Conservation (phyloP, 176 grass and related monocot genomes). For the Oryza rufipogon region DNA sequence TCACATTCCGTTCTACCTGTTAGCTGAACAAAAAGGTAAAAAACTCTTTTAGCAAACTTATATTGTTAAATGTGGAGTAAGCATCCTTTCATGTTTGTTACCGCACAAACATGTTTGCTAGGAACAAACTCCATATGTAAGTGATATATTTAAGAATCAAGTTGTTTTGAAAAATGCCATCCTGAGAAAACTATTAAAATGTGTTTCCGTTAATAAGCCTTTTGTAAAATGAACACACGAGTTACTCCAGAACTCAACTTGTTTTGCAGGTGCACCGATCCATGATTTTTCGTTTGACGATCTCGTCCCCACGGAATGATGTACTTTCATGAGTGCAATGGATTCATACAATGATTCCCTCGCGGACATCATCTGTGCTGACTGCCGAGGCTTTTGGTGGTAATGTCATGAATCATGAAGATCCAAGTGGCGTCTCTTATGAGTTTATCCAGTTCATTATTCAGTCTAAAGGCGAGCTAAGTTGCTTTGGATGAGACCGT, state of each 20-base stretch:
- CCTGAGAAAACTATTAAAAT: background rate
- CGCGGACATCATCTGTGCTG: background rate
- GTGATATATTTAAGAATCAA: background rate
- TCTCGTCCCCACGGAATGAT: slow-evolving; percentile 64
- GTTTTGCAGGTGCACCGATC: slow-evolving; percentile 59
- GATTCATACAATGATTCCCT: slow-evolving; percentile 12
- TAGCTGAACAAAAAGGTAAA: slow-evolving; percentile 75
- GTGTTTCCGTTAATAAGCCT: background rate
- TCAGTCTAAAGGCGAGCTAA: background rate
- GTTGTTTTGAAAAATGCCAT: background rate
- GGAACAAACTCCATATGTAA: background rate
- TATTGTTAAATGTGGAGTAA: background rate
- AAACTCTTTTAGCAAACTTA: slow-evolving; percentile 23
- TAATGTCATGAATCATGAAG: slow-evolving; percentile 22
- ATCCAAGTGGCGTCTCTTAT: background rate
- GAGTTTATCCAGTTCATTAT: background rate
- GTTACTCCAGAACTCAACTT: slow-evolving; percentile 27
- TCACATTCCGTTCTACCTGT: slow-evolving; percentile 92
- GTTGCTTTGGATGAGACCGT: background rate
- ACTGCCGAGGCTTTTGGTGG: background rate
- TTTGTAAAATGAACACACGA: background rate
- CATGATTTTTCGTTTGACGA: slow-evolving; percentile 93
- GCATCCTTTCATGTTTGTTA: background rate
- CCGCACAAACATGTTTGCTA: slow-evolving; percentile 5
- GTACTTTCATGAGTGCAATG: slow-evolving; percentile 21